These are phyloP conservation scores for Phialophora chinensis DNA, from an alignment of 2,329 filamentous ascomycete species.

Conservation along the genomic window DNA sequence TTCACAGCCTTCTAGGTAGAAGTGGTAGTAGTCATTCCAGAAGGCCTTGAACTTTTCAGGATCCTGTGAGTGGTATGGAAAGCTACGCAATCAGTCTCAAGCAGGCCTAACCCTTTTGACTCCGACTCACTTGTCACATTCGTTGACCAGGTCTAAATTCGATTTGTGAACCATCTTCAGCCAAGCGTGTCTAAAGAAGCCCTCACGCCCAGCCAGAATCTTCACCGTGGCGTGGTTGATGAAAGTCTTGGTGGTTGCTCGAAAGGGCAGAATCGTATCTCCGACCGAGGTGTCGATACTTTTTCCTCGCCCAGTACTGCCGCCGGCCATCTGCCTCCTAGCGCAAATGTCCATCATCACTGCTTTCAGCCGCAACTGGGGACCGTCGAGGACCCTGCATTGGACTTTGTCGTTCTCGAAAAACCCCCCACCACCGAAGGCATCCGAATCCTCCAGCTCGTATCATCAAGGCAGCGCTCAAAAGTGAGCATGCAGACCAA, in stretches of 20 bases:
- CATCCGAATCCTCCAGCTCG: neutral
- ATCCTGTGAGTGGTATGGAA: conserved; percentile 73
- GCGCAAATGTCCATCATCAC: neutral
- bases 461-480: too few relatives aligned
- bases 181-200: neutral
- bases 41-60: conserved; percentile 62
- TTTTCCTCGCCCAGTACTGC: neutral
- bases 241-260: neutral
- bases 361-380: neutral
- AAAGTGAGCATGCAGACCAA: neutral
- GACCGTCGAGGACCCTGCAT: neutral
- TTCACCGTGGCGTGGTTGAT: neutral
- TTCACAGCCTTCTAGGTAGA: conserved; percentile 71
- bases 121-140: conserved; percentile 59
- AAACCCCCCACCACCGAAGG: neutral
- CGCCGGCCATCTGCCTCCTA: neutral
- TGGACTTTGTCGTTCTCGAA: neutral
- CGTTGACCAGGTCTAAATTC: conserved; percentile 61
- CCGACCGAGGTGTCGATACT: neutral
- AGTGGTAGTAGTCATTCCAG: conserved; percentile 62
- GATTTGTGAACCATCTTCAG: conserved; percentile 43
- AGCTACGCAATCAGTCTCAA: conserved; percentile 57
- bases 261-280: neutral
- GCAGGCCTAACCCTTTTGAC: neutral
- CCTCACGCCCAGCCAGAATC: neutral